Base-by-base conservation (phyloP, 2,329 filamentous ascomycete genomes). In the Rhinocladiella similis region DNA sequence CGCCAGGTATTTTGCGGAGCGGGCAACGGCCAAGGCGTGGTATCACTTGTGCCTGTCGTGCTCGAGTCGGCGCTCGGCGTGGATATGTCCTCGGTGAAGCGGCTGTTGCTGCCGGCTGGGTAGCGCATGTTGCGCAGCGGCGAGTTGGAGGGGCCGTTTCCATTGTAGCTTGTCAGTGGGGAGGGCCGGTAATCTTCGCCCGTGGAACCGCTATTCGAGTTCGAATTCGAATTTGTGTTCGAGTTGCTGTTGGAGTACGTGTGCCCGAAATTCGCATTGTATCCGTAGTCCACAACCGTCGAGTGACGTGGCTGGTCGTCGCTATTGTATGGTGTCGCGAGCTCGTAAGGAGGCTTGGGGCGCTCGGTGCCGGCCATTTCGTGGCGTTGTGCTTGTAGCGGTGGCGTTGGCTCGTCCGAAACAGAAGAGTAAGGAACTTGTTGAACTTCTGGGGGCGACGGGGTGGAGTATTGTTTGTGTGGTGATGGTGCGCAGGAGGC, bases 361-460 rank as follows among this genome's bases (percentile, higher is more conserved):
- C 61, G 50, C 42, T 63, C 61, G 4, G 51, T 61, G 38, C 53
- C 58, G 38, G 59, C 59, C 61, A 63, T 62, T 22, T 63, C 61
- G 22, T 63, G 56, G 1, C 60, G 57, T 18, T 56, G 53, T 1
- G 54, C 48, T 38, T 56, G 51, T 2, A 54, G 49, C 1, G 57
- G 54, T 6, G 54, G 57, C 18, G 55, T 56, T 5, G 54, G 48
- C 29, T 60, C 57, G 3, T 54, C 50, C 1, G 42, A 41, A 10
- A 48, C 14, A 2, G 54, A 42, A 19, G 16, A 27, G 27, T 58
- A 49, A 18, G 47, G 19, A 3, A 56, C 49, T 20, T 60, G 54
- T 39, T 55, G 47, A 9, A 56, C 47, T 20, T 60, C 57, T 13
- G 50, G 47, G n/a, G 33, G 43, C 2, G 60, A 49, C 22, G 14